These are phyloP conservation scores for Penicillium nordicum DNA, from an alignment of 2,329 filamentous ascomycete genomes.

Conservation along the genomic window DNA sequence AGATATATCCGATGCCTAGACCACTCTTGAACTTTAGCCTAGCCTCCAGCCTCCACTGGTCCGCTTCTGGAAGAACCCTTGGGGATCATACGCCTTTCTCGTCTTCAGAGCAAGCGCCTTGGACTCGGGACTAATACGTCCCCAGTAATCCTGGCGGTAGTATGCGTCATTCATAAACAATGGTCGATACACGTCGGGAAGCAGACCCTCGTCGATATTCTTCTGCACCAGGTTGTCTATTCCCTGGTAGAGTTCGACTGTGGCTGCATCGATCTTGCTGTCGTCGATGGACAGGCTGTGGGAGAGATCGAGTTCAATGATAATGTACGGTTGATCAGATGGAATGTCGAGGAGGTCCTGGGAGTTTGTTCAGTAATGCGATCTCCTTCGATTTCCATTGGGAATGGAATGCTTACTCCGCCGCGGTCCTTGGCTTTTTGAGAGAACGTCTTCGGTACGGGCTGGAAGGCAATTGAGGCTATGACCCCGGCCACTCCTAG, in stretches of 20 bases:
- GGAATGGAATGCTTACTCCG: conserved; percentile 32
- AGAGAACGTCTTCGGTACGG: conserved; percentile 34
- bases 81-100: conserved; percentile 39
- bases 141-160: conserved; percentile 46
- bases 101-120: conserved; percentile 33
- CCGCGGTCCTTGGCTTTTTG: conserved; percentile 34
- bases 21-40: background rate
- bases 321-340: conserved; percentile 41
- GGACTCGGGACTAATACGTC: conserved; percentile 32
- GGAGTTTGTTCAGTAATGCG: background rate
- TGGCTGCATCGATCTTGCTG: conserved; percentile 39
- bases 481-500: conserved; percentile 28
- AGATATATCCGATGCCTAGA: background rate
- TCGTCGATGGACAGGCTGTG: conserved; percentile 37
- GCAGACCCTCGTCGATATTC: conserved; percentile 33
- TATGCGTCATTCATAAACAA: conserved; percentile 49
- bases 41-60: conserved; percentile 41
- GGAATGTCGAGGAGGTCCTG: conserved; percentile 43
- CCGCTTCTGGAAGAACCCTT: conserved; percentile 40
- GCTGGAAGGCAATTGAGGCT: conserved; percentile 38
- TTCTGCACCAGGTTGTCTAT: conserved; percentile 34
- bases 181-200: conserved; percentile 43
- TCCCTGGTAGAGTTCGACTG: conserved; percentile 38
- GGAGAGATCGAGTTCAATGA: conserved; percentile 47
- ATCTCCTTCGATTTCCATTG: background rate